Evolutionary conservation across 257 asterid species (phyloP), one percentile per base, ranked within the genome.

Genomic region (Solanum tacnaense): DNA sequence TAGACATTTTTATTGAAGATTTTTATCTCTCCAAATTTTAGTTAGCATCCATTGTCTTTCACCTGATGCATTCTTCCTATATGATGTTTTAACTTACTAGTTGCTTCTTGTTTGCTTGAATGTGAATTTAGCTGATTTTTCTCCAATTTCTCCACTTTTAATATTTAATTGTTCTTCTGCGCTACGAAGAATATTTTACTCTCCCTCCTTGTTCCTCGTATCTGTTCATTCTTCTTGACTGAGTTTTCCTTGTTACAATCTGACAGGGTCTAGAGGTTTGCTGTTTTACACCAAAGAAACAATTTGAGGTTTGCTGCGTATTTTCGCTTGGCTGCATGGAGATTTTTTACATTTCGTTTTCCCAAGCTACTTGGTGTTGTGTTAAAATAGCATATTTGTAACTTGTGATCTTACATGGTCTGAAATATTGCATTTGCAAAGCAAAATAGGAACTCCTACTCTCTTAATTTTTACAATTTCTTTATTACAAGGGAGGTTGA

Each of bases 181-280:
- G 4, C 41, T 27, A n/a, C 18, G 2, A 81, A 27, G 85, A 78
- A 27, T 15, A 25, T 2, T 79, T 79, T 8, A 78, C 84, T 78
- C 84, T 75, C 12, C 35, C 6, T 60, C 29, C 2, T 2, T 1
- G 18, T 29, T 7, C 34, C 67, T 44, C 8, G 38, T 79, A n/a
- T 44, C 85, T 2, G 2, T 15, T 44, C 65, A 35, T 9, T 46
- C 70, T 49, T 27, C 39, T 49, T 31, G 70, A 82, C 85, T 7
- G 29, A 82, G n/a, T 29, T 27, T 21, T 49, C 46, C 58, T 71
- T 38, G 87, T 62, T 36, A 18, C 49, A 23, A 29, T 3, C 56
- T 86, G 87, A 84, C 94, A 92, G 93, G 93, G 88, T 90, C 89
- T 84, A 91, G 91, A 70, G 87, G 81, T 74, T 68, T 32, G 82